These are phyloP conservation scores for Plasmodium malariae DNA, from an alignment of 169 alveolate genomes.

Conservation along the genomic window DNA sequence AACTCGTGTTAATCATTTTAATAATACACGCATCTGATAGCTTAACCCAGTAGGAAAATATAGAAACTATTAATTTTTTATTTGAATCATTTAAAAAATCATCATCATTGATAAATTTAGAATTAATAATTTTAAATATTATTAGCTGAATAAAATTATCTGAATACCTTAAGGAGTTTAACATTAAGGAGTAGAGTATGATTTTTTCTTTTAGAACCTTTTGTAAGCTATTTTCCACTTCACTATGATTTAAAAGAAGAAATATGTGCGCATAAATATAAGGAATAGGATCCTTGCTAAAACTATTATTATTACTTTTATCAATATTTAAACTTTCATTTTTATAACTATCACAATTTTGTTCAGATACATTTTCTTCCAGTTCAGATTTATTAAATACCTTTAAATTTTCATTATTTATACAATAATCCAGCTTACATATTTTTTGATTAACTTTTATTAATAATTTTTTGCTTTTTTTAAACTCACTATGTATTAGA, in stretches of 20 bases:
- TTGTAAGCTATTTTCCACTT: conserved; percentile 38
- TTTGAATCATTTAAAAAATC: conserved; percentile 60
- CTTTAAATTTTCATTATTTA: background rate
- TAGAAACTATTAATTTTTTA: conserved; percentile 54
- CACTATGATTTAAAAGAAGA: conserved; percentile 43
- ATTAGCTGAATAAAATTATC: conserved; percentile 66
- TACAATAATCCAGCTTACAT: background rate
- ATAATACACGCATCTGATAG: conserved; percentile 51
- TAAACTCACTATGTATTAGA: conserved; percentile 48
- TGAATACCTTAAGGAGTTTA: conserved; percentile 65
- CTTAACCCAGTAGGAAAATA: conserved; percentile 57
- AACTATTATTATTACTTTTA: background rate
- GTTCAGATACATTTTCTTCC: background rate
- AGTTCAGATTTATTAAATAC: background rate
- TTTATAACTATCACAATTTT: background rate
- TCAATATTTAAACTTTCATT: background rate
- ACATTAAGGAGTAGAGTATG: conserved; percentile 62
- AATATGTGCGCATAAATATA: conserved; percentile 50
- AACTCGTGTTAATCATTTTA: conserved; percentile 44
- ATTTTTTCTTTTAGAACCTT: conserved; percentile 60
- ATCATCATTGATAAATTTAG: conserved; percentile 38
- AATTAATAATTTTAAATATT: conserved; percentile 60
- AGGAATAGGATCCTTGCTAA: background rate
- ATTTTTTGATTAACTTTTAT: background rate
- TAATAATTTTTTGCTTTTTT: conserved; percentile 24